Base-by-base conservation (phyloP, 2,329 filamentous ascomycete species). In the Diaporthe aspalathi region DNA sequence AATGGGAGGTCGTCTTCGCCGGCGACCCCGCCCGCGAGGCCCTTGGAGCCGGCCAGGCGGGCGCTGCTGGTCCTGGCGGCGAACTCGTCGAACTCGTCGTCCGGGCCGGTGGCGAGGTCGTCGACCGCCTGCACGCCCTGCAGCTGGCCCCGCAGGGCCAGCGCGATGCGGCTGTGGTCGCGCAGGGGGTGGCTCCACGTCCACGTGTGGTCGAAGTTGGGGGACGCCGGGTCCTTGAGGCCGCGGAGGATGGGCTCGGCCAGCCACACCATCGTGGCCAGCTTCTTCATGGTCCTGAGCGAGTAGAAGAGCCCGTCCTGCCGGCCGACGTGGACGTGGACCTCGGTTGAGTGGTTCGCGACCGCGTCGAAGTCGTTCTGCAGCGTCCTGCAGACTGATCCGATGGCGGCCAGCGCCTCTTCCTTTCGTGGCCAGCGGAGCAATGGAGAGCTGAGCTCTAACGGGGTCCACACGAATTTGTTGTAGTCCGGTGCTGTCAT, bases 271-370 rank as follows among this genome's bases (percentile, higher is more conserved):
- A 84, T 62, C 0, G 79, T 77, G 2, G 78, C 81, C 3, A 83
- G 76, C 29, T 77, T 77, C 75, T 79, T 80, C 20, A 83, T 75
- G 1, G 79, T 80, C 5, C 74, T 52, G 68, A 84, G 73, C 2
- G 76, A 70, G 70, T 80, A 80, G 2, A 77, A 73, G 6, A 50
- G 68, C 17, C 78, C 80, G 35, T 83, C 81, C 24, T 72, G 66
- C 0, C 80, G 78, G 3, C 82, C 82, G 11, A 83, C 70, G 70
- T 84, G 82, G 4, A 83, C 78, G 71, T 84, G 82, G 3, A 82
- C 75, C 70, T 83, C 81, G 71, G 81, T 83, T 5, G 78, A 80
- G 72, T 81, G 77, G 74, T 83, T 83, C 43, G 79, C 77, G 16
- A 76, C 74, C n/a, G 81, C 67, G 0, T 76, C 72, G 52, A 78